Evolutionary conservation across 495 filamentous ascomycete species (phyloP), one percentile per base, ranked within the genome.

Genomic region (Penicillium ochrochloron): DNA sequence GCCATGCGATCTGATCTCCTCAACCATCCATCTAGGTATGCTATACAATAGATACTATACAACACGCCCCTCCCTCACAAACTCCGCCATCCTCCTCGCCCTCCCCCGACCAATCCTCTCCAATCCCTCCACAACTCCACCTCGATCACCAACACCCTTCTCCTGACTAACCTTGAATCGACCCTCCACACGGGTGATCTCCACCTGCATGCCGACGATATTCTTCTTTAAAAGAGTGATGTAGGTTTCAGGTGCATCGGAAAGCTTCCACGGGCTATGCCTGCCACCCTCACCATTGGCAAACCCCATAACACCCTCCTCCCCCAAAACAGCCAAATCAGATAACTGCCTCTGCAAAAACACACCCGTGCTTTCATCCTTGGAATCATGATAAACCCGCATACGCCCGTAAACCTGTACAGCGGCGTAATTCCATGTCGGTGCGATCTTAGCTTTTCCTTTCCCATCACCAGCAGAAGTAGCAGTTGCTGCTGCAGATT

Each of bases 351-450:
- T 70, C 10, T 65, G 62, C 17, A 87, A 65, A 56, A 80, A 88
- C 0, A 57, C 51, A 2, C 70, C 67, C 29, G 82, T 79, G 19
- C 75, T 71, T 1, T 65, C 59, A 3, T 67, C 58, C 17, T 72
- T 72, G 0, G 75, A 58, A 59, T 86, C 80, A 60, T 73, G 76
- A 63, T 76, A 84, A 21, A 89, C 71, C 0, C 61, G 80, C 5
- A 78, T 76, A 0, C 70, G 78, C 12, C 86, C 85, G 66, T 87
- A 87, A 7, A 76, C 82, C 57, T 87, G 84, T 0, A 80, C 85
- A 12, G 84, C 85, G 2, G 83, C 70, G 63, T 88, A 89, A 66
- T 87, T 84, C 86, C 86, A 88, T 6, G 86, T 89, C 1, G 85
- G 85, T 3, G 86, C 85, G 1, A 88, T 41, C 14, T 12, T 15